A percentile compares a stretch with the other conserved stretches of the same genome.
phyloP scores from a whole-genome alignment of 1,284 basidiomycete species.

The Apiotrichum gamsii region DNA sequence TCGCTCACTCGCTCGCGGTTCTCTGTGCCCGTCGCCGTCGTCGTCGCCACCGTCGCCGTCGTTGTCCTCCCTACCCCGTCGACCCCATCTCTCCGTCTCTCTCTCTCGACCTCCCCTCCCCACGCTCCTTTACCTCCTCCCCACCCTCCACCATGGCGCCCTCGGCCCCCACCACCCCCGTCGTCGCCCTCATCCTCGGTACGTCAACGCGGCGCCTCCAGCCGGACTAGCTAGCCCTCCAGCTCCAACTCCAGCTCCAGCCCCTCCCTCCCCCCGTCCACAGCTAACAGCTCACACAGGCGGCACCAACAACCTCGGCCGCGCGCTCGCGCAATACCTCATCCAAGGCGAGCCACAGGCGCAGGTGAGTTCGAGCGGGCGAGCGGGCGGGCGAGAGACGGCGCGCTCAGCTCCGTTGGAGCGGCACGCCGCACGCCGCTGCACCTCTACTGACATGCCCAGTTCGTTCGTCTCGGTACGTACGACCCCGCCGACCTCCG shows the following conservation, averaged over 20 bases:
- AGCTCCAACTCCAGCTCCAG: constrained; percentile 1
- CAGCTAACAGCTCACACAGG: constrained; percentile 17
- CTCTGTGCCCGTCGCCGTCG: no score
- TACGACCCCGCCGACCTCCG: constrained; percentile 8
- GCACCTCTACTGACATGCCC: constrained; percentile 52
- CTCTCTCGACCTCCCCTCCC: no score
- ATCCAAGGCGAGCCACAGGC: constrained; percentile 18
- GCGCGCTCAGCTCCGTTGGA: no score
- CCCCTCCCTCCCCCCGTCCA: constrained; percentile 2
- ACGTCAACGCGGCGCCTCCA: constrained; percentile 26
- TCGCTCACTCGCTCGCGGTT: no score
- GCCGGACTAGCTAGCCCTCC: not conserved
- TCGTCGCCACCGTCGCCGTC: no score
- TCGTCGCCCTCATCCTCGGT: constrained; percentile 68
- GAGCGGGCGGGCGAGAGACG: no score
- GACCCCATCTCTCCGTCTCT: no score
- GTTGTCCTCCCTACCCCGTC: no score
- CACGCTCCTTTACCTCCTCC: no score
- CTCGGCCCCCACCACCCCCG: constrained; percentile 1
- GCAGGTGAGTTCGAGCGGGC: constrained; percentile 6
- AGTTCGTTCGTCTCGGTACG: constrained; percentile 63
- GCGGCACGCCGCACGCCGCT: no score
- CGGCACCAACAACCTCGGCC: constrained; percentile 36
- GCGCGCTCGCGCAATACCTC: constrained; percentile 29
- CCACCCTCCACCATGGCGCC: not conserved